Evolutionary conservation across 495 filamentous ascomycete genomes (phyloP).

Genomic region (Aspergillus incahuasiensis): DNA sequence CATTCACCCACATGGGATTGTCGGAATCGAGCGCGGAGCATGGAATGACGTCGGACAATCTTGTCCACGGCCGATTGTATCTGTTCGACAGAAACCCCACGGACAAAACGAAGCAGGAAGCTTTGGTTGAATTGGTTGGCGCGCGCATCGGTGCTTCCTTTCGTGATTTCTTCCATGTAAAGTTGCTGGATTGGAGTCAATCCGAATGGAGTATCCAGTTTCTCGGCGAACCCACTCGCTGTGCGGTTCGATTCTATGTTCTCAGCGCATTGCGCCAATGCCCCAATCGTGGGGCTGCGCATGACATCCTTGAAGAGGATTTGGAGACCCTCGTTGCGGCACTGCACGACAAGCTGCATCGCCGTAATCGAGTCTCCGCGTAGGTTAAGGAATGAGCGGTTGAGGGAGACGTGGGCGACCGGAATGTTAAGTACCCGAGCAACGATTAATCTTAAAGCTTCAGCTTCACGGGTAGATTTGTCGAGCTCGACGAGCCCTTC

Average conservation of each 20-base stretch:
- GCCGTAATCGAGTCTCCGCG: slow-evolving; percentile 53
- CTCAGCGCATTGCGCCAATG: neutral
- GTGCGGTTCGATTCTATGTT: neutral
- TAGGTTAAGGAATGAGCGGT: slow-evolving; percentile 47
- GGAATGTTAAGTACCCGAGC: neutral
- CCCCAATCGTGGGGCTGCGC: neutral
- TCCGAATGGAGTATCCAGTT: neutral
- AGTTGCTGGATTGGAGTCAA: neutral
- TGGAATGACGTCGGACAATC: neutral
- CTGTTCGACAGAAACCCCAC: neutral
- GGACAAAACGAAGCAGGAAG: neutral
- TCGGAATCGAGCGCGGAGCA: neutral
- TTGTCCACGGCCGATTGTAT: neutral
- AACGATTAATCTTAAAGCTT: neutral
- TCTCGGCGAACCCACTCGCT: neutral
- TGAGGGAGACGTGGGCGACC: slow-evolving; percentile 23
- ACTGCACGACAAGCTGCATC: slow-evolving; percentile 32
- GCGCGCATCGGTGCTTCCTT: neutral
- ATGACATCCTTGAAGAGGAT: neutral
- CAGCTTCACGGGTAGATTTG: neutral
- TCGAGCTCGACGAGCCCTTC: neutral
- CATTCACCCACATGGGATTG: neutral
- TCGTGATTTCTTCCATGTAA: neutral
- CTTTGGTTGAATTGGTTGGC: neutral
- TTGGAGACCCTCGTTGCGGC: neutral